Evolutionary conservation across 352 stramenopile genomes (phyloP).

Genomic region (Phytophthora uliginosa): DNA sequence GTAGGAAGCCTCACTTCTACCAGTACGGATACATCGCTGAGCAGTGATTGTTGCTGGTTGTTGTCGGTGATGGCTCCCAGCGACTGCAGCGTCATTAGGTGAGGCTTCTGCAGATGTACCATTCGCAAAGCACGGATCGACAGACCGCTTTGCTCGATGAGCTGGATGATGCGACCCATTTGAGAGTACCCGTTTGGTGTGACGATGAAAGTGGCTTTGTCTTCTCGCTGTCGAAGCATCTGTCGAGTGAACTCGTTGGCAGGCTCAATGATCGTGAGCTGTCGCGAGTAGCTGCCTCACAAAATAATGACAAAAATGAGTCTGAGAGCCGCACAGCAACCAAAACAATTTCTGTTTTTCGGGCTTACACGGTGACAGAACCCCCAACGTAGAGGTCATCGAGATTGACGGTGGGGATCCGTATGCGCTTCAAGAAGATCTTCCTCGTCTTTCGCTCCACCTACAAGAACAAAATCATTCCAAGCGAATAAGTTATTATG

Average conservation of each 20-base stretch:
- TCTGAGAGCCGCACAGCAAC: slow-evolving; percentile 1
- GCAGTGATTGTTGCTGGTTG: slow-evolving; percentile 33
- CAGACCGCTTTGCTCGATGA: slow-evolving; percentile 53
- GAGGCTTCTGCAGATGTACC: slow-evolving; percentile 51
- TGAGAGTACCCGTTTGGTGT: slow-evolving; percentile 53
- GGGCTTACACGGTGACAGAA: slow-evolving; percentile 70
- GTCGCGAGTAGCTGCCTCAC: slow-evolving; percentile 68
- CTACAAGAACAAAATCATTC: slow-evolving; percentile 30
- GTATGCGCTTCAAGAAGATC: slow-evolving; percentile 85
- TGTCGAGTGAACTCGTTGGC: slow-evolving; percentile 76
- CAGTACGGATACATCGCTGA: slow-evolving; percentile 60
- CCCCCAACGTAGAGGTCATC: slow-evolving; percentile 77
- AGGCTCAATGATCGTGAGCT: slow-evolving; percentile 72
- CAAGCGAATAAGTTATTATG: not conserved
- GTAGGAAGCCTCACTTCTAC: slow-evolving; percentile 53
- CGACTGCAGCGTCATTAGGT: slow-evolving; percentile 38
- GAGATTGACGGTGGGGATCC: slow-evolving; percentile 70
- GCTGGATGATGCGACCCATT: slow-evolving; percentile 58
- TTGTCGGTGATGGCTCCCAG: slow-evolving; percentile 18
- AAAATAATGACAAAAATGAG: not conserved
- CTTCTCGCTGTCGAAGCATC: slow-evolving; percentile 41
- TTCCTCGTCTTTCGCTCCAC: slow-evolving; percentile 69
- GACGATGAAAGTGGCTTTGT: slow-evolving; percentile 61
- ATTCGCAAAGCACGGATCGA: slow-evolving; percentile 56
- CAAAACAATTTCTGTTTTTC: not conserved